Percentiles rank a stretch among this genome's conserved stretches.
Conservation (phyloP, 805 yeast genomes). For the Kurtzmaniella cleridarum region DNA sequence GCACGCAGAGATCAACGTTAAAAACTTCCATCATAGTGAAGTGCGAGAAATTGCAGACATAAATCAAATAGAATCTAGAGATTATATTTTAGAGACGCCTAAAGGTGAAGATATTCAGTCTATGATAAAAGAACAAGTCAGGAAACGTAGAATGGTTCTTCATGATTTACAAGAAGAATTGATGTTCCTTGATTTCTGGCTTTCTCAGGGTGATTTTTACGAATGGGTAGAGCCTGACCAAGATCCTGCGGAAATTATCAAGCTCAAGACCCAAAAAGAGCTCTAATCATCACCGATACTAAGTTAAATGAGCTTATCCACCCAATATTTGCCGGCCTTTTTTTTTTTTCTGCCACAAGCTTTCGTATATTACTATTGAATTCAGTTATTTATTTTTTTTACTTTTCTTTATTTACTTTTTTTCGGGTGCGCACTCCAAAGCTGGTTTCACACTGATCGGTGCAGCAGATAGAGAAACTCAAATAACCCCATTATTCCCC, state of each 20-base stretch:
- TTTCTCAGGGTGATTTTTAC: slow-evolving; percentile 29
- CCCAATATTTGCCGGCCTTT: too few relatives aligned
- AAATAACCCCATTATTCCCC: too few relatives aligned
- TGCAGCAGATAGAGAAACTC: too few relatives aligned
- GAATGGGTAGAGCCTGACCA: slow-evolving; percentile 44
- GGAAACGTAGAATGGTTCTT: slow-evolving; percentile 27
- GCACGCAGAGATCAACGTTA: slow-evolving; percentile 34
- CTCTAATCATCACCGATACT: not conserved
- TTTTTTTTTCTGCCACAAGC: too few relatives aligned
- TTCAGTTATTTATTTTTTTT: too few relatives aligned
- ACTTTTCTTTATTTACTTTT: too few relatives aligned
- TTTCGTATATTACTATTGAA: too few relatives aligned
- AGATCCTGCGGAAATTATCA: slow-evolving; percentile 36
- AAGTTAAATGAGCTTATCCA: too few relatives aligned
- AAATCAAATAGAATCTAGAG: slow-evolving; percentile 13
- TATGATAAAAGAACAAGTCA: slow-evolving; percentile 19
- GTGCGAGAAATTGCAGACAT: slow-evolving; percentile 17
- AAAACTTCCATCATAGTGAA: slow-evolving; percentile 32
- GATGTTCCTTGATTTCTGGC: slow-evolving; percentile 33
- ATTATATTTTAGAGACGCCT: slow-evolving; percentile 21
- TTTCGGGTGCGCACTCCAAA: too few relatives aligned
- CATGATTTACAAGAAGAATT: slow-evolving; percentile 32
- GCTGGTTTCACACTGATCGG: too few relatives aligned
- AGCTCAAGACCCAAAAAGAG: slow-evolving; percentile 6
- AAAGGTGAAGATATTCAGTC: slow-evolving; percentile 9